A percentile compares a stretch with the other conserved stretches of the same genome.
These are phyloP conservation scores for Rosa rugosa DNA, from an alignment of 306 rosid species.

Conservation along the genomic window DNA sequence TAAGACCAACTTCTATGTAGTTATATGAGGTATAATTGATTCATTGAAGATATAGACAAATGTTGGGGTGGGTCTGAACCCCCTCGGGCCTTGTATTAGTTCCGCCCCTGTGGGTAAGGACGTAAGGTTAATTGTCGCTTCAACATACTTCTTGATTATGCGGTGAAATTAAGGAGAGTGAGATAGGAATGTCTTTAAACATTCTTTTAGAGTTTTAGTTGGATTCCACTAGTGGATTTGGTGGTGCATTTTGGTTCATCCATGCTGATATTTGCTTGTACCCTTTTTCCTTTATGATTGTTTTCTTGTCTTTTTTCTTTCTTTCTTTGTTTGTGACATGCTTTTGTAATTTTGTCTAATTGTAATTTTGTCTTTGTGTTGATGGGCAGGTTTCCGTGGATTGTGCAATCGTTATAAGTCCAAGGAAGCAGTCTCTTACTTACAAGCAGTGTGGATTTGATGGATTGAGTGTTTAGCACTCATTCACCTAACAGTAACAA, in stretches of 20 bases:
- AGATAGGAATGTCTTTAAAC: neutral
- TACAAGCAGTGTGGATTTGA: constrained; percentile 94
- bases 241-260: neutral
- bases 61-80: too few relatives aligned
- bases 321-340: neutral
- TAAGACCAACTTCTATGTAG: too few relatives aligned
- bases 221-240: neutral
- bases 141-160: neutral
- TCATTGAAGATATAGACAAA: too few relatives aligned
- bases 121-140: neutral
- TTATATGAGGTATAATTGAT: too few relatives aligned
- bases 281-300: neutral
- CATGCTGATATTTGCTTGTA: neutral
- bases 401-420: constrained; percentile 92
- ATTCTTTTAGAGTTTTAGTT: neutral
- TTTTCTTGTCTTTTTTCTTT: neutral
- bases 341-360: neutral
- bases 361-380: constrained; percentile 8
- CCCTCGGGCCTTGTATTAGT: too few relatives aligned
- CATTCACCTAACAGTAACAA: constrained; percentile 3
- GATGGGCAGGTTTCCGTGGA: constrained; percentile 83
- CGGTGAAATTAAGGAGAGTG: neutral
- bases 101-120: too few relatives aligned
- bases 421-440: constrained; percentile 86
- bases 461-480: constrained; percentile 68